A percentile compares a stretch with the other conserved stretches of the same genome.
phyloP scores from a whole-genome alignment of 2,329 filamentous ascomycete species.

The Trichoderma harzianum region DNA sequence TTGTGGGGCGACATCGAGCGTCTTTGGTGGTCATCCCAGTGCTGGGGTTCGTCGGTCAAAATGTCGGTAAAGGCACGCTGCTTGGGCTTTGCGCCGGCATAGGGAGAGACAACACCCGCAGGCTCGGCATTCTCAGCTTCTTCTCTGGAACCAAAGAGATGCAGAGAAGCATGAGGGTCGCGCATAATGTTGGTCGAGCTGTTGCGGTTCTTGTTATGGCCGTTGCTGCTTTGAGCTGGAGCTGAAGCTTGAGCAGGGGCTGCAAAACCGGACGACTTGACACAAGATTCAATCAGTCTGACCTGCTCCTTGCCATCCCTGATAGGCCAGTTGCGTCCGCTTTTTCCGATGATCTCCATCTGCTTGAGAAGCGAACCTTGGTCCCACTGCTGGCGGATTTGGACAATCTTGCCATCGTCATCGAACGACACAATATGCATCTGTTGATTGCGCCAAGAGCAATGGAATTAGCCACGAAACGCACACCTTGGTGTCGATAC shows the following conservation, averaged over 20 bases:
- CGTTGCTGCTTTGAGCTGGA: conserved; percentile 31
- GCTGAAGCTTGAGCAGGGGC: conserved; percentile 31
- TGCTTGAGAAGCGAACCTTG: conserved; percentile 90
- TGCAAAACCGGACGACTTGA: conserved; percentile 46
- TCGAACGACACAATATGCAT: conserved; percentile 88
- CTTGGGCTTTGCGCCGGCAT: conserved; percentile 54
- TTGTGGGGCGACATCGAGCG: conserved; percentile 52
- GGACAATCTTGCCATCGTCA: conserved; percentile 69
- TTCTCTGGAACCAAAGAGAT: conserved; percentile 71
- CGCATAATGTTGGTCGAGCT: conserved; percentile 54
- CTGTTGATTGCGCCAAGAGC: conserved; percentile 40
- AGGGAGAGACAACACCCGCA: conserved; percentile 55
- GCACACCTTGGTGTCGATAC: background rate
- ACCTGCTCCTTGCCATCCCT: conserved; percentile 81
- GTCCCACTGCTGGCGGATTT: conserved; percentile 92
- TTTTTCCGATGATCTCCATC: conserved; percentile 87
- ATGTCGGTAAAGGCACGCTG: conserved; percentile 75
- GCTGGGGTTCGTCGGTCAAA: conserved; percentile 51
- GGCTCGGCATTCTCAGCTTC: conserved; percentile 51
- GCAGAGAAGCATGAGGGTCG: conserved; percentile 67
- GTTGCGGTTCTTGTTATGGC: conserved; percentile 41
- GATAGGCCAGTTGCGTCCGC: conserved; percentile 93
- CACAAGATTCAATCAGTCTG: conserved; percentile 65
- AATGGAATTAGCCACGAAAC: conserved; percentile 17
- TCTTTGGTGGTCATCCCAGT: conserved; percentile 48